phyloP scores from a whole-genome alignment of 768 basidiomycete genomes.

The Lepiota venenata region DNA sequence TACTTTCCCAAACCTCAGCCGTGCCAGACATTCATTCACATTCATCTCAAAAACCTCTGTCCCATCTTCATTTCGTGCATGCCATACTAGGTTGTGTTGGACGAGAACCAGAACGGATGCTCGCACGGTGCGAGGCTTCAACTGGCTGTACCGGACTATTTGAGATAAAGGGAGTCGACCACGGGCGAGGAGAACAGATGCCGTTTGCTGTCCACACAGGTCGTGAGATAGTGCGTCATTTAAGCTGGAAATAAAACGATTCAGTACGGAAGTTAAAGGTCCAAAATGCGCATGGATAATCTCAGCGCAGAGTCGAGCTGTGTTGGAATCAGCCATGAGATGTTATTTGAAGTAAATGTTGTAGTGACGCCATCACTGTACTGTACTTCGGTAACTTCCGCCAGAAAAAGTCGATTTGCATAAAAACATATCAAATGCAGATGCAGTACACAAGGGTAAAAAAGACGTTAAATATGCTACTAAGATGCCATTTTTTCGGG shows the following conservation, averaged over 20 bases:
- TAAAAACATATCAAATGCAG: background rate
- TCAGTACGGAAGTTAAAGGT: constrained; percentile 53
- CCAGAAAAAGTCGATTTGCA: background rate
- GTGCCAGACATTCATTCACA: constrained; percentile 74
- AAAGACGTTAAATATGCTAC: background rate
- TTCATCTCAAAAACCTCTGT: constrained; percentile 82
- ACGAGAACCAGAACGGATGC: constrained; percentile 74
- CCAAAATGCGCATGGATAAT: constrained; percentile 68
- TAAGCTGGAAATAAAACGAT: background rate
- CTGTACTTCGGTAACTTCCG: background rate
- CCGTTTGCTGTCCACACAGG: constrained; percentile 53
- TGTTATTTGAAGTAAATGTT: no score
- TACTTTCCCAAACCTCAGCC: constrained; percentile 81
- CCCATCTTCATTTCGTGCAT: constrained; percentile 67
- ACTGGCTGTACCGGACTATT: constrained; percentile 62
- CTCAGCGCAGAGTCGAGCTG: constrained; percentile 55
- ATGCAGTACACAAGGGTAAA: background rate
- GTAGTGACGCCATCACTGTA: background rate
- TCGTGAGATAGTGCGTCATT: constrained; percentile 3
- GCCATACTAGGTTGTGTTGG: constrained; percentile 93
- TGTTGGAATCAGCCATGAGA: constrained; percentile 63
- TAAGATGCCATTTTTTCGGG: no score
- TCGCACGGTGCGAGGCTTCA: constrained; percentile 66
- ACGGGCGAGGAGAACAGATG: constrained; percentile 68
- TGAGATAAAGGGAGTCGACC: constrained; percentile 77